Evolutionary conservation across 2,329 filamentous ascomycete genomes (phyloP), one percentile per base, ranked within the genome.

Genomic region (Ceratocystis variospora): DNA sequence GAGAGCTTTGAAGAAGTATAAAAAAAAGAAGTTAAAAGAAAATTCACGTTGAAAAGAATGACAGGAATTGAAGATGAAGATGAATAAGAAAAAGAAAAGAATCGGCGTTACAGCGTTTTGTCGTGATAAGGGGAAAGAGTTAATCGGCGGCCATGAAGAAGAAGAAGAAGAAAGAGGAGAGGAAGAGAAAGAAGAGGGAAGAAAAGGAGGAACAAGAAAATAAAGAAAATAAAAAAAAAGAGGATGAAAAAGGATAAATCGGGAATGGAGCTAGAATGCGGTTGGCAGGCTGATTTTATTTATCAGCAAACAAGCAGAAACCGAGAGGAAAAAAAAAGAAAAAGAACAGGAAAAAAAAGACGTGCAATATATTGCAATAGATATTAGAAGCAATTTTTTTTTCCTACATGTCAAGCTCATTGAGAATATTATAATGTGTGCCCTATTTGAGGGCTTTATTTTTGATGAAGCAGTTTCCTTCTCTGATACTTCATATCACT

Each of bases 141-240:
- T 50, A 62, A 57, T 50, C 55, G 19, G 22, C 15, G 31, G 53
- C 41, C 46, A 57, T 59, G 57, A 37, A 64, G 48, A 62, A 61
- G 44, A 61, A 61, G 44, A 61, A 50, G 41, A 68, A 65, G 63
- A 68, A 53, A 41, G 55, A 37, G 46, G 22, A 45, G 48, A 57
- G 25, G 28, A 64, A 55, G 44, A 28, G 28, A 59, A 59, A 12
- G 31, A 64, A 28, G 33, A 57, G 25, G 8, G 17, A 28, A n/a
- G 45, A 59, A 57, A 22, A 57, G 53, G 45, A 64, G 44, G 48
- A 45, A 15, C 37, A n/a, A 22, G 45, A 25, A 31, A 63, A 37
- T 17, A 48, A 48, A 48, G 48, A 50, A 31, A 6, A 17, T 37
- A 28, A 22, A 55, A 31, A 57, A 63, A 57, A 41, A 25, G 44